Evolutionary conservation across 768 basidiomycete species (phyloP), one percentile per base, ranked within the genome.

Genomic region (Amylocystis lapponica): DNA sequence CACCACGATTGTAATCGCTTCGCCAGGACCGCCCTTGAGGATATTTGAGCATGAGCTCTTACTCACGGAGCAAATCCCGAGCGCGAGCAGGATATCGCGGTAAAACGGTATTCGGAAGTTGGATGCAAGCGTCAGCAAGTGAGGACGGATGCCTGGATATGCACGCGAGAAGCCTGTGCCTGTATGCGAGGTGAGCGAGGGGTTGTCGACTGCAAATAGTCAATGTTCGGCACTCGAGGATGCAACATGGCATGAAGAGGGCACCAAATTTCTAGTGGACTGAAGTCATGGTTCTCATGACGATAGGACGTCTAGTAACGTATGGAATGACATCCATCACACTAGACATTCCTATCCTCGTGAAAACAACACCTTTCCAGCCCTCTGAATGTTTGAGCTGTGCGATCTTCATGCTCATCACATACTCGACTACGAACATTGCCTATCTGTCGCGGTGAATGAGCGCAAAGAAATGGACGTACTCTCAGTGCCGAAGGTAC

Each of bases 401-500:
- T n/a, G n/a, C n/a, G n/a, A n/a, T n/a, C n/a, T n/a, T n/a, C n/a
- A n/a, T n/a, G n/a, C n/a, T n/a, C n/a, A n/a, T n/a, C n/a, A n/a
- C n/a, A n/a, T n/a, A n/a, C n/a, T n/a, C n/a, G n/a, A n/a, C n/a
- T n/a, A n/a, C n/a, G n/a, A n/a, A n/a, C n/a, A n/a, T n/a, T n/a
- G n/a, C 16, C 33, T 26, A 40, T 19, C 14, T n/a, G 14, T 16
- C 16, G 13, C 10, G 10, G 17, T 4, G 4, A 20, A 7, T 27
- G 12, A 26, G 14, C 14, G 33, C 12, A 8, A 41, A 11, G 17
- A 30, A 51, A 36, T 49, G 34, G 20, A 50, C 52, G 16, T 39
- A 83, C 90, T 85, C 70, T 98, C 95, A 17, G 93, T 94, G 2
- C 82, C 95, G 53, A 99, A 98, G n/a, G 92, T 97, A 9, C 88